Conservation (phyloP, 139 green algal genomes). For the Micractinium conductrix region DNA sequence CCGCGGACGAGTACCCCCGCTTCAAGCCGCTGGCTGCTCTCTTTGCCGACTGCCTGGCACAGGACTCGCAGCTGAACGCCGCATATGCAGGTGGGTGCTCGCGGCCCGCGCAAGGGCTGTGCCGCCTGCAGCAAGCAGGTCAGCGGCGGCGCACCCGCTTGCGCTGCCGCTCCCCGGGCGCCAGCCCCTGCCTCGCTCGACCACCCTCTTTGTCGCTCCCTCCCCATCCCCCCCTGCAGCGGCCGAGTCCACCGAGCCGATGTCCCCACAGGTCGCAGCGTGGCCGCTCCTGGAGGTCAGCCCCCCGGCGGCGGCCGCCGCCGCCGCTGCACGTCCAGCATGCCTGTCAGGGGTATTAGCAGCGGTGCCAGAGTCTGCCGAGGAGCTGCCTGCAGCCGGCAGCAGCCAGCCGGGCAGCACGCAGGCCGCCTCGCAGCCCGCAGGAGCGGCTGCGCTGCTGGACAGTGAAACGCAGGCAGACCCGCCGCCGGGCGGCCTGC, state of each 20-base stretch:
- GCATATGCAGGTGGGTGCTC: background rate
- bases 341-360: background rate
- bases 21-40: background rate
- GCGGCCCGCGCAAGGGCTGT: too few species aligned
- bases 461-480: conserved; percentile 11
- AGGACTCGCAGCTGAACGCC: conserved; percentile 17
- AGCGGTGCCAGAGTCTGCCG: background rate
- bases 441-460: background rate
- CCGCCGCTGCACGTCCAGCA: background rate
- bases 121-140: too few species aligned
- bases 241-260: background rate
- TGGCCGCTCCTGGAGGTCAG: background rate
- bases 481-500: background rate
- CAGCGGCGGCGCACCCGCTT: too few species aligned
- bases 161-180: too few species aligned
- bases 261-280: background rate
- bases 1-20: background rate
- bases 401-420: background rate
- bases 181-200: too few species aligned
- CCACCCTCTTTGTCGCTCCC: too few species aligned
- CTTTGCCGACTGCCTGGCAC: background rate
- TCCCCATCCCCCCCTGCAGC: background rate
- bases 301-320: background rate
- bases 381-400: background rate
- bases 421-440: background rate